phyloP scores from a whole-genome alignment of 1,284 basidiomycete genomes.

The Sporisorium scitamineum region DNA sequence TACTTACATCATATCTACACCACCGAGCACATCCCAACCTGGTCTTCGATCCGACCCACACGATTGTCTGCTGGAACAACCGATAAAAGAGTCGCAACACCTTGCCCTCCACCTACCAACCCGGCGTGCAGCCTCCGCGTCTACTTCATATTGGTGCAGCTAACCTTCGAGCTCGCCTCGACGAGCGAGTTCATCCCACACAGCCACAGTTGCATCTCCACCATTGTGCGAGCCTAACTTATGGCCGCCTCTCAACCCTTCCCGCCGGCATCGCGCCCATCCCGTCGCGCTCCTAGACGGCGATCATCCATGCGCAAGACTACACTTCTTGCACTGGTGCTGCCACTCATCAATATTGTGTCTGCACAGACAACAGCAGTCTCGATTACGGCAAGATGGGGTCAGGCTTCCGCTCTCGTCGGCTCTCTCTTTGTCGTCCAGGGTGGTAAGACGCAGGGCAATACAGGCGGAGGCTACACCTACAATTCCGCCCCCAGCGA shows the following conservation, averaged over 20 bases:
- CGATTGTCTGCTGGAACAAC: background rate
- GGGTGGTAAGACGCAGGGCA: slow-evolving; percentile 62
- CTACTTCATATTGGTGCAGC: slow-evolving; percentile 43
- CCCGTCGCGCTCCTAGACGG: background rate
- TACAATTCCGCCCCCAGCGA: slow-evolving; percentile 57
- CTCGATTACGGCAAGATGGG: slow-evolving; percentile 49
- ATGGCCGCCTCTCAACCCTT: slow-evolving; percentile 7
- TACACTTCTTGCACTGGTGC: background rate
- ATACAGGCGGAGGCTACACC: slow-evolving; percentile 54
- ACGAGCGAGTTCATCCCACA: slow-evolving; percentile 31
- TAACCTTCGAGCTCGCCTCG: slow-evolving; percentile 23
- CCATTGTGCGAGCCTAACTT: background rate
- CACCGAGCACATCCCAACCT: background rate
- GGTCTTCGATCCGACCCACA: background rate
- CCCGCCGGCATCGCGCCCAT: background rate
- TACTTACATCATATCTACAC: slow-evolving; percentile 4
- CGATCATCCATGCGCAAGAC: background rate
- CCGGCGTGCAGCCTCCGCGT: slow-evolving; percentile 29
- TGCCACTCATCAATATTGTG: slow-evolving; percentile 16
- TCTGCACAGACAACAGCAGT: slow-evolving; percentile 19
- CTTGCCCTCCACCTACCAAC: slow-evolving; percentile 17
- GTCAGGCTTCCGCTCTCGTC: slow-evolving; percentile 57
- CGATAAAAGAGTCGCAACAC: background rate
- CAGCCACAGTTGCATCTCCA: background rate
- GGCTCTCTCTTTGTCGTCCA: slow-evolving; percentile 54